Percentiles rank a stretch among this genome's conserved stretches.
Conservation (phyloP, 164 flowering plant species). For the Magnolia kwangsiensis region DNA sequence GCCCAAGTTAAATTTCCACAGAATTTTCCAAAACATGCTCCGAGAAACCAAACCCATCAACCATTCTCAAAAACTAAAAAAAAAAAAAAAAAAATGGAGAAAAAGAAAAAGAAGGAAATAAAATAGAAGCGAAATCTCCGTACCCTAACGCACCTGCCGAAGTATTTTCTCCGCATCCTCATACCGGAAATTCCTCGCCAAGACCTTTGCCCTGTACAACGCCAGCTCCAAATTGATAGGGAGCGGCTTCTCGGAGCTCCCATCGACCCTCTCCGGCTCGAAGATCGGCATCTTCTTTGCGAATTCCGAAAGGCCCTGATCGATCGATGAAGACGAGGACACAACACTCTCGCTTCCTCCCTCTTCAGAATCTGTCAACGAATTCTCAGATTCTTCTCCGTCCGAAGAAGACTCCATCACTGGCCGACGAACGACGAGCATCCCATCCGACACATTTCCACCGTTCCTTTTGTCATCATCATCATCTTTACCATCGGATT, state of each 20-base stretch:
- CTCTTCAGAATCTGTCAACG: background rate
- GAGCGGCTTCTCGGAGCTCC: slow-evolving; percentile 50
- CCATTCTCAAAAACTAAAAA: background rate
- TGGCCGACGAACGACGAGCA: slow-evolving; percentile 66
- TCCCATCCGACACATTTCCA: slow-evolving; percentile 2
- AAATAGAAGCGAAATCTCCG: background rate
- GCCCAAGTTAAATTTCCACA: background rate
- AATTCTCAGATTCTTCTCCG: background rate
- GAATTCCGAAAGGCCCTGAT: slow-evolving; percentile 44
- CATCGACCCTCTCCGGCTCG: slow-evolving; percentile 60
- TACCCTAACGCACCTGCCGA: slow-evolving; percentile 39
- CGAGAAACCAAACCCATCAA: background rate
- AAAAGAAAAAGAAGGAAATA: background rate
- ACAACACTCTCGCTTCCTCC: slow-evolving; percentile 9
- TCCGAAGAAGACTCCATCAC: slow-evolving; percentile 32
- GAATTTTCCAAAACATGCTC: background rate
- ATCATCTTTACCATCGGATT: slow-evolving; percentile 1
- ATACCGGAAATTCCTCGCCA: slow-evolving; percentile 49
- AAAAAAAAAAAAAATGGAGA: too few species aligned
- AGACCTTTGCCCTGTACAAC: slow-evolving; percentile 66
- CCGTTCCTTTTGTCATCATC: slow-evolving; percentile 11
- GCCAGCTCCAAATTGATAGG: slow-evolving; percentile 77
- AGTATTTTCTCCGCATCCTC: slow-evolving; percentile 64
- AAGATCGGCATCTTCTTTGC: slow-evolving; percentile 81
- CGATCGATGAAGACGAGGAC: slow-evolving; percentile 32